Evolutionary conservation across 441 rosid species (phyloP).

Genomic region (Brassica hybrid): DNA sequence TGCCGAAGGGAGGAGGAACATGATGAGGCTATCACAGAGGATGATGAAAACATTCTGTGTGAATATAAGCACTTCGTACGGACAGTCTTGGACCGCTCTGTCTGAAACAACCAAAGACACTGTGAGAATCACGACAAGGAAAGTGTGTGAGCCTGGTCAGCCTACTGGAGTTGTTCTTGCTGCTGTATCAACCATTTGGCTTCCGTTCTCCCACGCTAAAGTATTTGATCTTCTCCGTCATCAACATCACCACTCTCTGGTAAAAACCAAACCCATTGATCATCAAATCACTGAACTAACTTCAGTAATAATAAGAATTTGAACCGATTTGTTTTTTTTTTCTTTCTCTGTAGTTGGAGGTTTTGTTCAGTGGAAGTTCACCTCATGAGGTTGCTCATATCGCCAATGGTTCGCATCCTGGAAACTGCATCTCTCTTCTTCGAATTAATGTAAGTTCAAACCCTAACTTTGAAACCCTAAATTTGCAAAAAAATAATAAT

Average conservation of each 20-base stretch:
- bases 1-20: constrained; percentile 75
- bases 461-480: not conserved
- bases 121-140: constrained; percentile 76
- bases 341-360: constrained; percentile 48
- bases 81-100: constrained; percentile 85
- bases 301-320: not conserved
- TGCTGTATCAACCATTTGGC: constrained; percentile 88
- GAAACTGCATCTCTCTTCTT: constrained; percentile 90
- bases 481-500: not conserved
- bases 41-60: constrained; percentile 75
- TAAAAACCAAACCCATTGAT: constrained; percentile 27
- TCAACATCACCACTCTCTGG: constrained; percentile 80
- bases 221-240: constrained; percentile 83
- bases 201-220: constrained; percentile 66
- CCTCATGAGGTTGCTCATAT: constrained; percentile 91
- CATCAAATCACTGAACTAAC: not conserved
- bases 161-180: constrained; percentile 83
- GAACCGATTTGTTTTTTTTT: no score
- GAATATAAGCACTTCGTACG: constrained; percentile 61
- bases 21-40: constrained; percentile 78
- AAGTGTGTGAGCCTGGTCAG: constrained; percentile 71
- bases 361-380: constrained; percentile 77
- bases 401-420: constrained; percentile 89
- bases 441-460: constrained; percentile 73
- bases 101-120: constrained; percentile 65